Base-by-base conservation (phyloP, 106 monocot genomes). In the Dioscorea zingiberensis region DNA sequence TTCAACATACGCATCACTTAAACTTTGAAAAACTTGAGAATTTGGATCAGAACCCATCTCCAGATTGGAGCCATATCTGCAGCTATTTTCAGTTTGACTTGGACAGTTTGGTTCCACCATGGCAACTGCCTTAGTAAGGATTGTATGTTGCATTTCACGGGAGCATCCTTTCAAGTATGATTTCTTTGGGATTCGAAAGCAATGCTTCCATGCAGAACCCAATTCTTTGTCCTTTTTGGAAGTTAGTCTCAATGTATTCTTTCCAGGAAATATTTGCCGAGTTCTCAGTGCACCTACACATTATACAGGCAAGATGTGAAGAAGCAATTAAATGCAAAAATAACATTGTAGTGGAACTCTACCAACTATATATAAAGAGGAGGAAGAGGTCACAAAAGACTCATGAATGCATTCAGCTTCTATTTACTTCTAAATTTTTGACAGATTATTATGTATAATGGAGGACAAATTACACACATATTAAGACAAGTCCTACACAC, bases 101-200 rank as follows among this genome's bases (percentile, higher is more conserved):
- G 67, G 67, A 55, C 21, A 64, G 26, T 29, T 66, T 54, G 66
- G 77, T 60, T 84, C 86, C 27, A 86, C 63, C 58, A 76, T 84
- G 23, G 84, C 86, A 68, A 87, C 68, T 66, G 85, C 79, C 56
- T 72, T 85, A 25, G 69, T 60, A 55, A 77, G 22, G 73, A 44
- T 48, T 30, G 15, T 47, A 27, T 48, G 27, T 6, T 46, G 55
- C 59, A 71, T 71, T 44, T 69, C 27, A 53, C 27, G 25, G 38
- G 27, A 51, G 47, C 25, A 54, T 45, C 29, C 66, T 55, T 60
- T 71, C 14, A 58, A 59, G 19, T 44, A 66, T 57, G 18, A 28
- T 13, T 29, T 65, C 47, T 64, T 71, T 12, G 60, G 58, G 16
- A 69, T 58, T 29, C 60, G 71, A 72, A 75, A 64, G 27, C 63